Evolutionary conservation across 1,139 yeast species (phyloP).

Genomic region (Yarrowia galli): DNA sequence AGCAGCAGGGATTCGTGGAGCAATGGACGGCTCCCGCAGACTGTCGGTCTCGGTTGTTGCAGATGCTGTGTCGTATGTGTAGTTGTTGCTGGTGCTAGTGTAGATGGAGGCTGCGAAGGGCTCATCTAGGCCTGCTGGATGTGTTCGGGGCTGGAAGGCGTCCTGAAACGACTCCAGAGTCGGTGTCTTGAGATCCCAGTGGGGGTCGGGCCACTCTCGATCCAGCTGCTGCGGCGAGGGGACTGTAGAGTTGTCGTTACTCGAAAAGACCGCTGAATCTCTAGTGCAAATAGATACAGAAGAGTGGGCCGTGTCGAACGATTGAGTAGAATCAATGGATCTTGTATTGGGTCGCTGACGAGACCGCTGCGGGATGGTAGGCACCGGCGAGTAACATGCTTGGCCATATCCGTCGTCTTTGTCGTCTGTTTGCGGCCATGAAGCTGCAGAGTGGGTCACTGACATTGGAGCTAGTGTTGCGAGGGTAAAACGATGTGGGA

Average conservation of each 20-base stretch:
- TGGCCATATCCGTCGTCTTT: constrained; percentile 31
- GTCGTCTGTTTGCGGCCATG: constrained; percentile 27
- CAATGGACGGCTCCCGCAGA: constrained; percentile 3
- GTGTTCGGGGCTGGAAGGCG: constrained; percentile 29
- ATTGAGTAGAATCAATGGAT: constrained; percentile 21
- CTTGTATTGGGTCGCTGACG: constrained; percentile 24
- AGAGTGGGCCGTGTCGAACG: constrained; percentile 29
- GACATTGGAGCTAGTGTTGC: constrained; percentile 14
- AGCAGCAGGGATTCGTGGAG: constrained; percentile 21
- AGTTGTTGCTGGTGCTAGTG: constrained; percentile 3
- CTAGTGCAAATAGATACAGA: constrained; percentile 3
- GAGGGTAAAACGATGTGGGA: background rate
- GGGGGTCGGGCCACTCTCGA: constrained; percentile 34
- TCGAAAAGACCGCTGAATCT: constrained; percentile 25
- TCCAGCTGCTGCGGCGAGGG: constrained; percentile 31
- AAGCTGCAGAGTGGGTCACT: constrained; percentile 23
- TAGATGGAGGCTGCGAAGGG: constrained; percentile 2
- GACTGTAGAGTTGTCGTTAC: constrained; percentile 26
- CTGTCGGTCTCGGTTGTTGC: constrained; percentile 32
- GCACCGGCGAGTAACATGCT: background rate
- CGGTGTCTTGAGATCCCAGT: constrained; percentile 32
- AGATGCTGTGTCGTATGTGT: constrained; percentile 21
- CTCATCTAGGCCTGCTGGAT: constrained; percentile 15
- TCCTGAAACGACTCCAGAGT: constrained; percentile 30
- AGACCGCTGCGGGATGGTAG: constrained; percentile 30